A percentile compares a stretch with the other conserved stretches of the same genome.
Evolutionary conservation across 2,329 filamentous ascomycete species (phyloP).

Genomic region (Monosporascus sp.): DNA sequence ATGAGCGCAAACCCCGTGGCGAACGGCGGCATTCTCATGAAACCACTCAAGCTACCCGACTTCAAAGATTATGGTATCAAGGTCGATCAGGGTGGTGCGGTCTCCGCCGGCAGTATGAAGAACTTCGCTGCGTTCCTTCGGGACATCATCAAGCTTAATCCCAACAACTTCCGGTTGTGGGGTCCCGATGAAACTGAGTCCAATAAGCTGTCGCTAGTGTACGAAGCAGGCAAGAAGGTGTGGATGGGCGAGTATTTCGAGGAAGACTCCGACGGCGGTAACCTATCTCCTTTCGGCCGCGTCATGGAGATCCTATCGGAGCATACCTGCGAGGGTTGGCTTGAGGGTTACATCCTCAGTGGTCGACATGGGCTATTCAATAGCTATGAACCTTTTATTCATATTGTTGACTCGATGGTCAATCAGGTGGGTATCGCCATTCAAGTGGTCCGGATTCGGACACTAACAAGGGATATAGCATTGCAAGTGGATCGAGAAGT

Average conservation of each 20-base stretch:
- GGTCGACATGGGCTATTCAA: conserved; percentile 73
- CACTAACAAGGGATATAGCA: conserved; percentile 39
- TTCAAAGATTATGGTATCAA: conserved; percentile 63
- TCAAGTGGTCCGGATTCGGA: background rate
- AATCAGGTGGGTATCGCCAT: conserved; percentile 49
- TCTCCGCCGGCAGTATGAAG: conserved; percentile 57
- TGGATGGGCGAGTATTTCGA: conserved; percentile 77
- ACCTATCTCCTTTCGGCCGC: conserved; percentile 60
- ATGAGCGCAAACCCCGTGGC: conserved; percentile 75
- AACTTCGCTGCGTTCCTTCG: conserved; percentile 64
- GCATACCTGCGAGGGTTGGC: conserved; percentile 74
- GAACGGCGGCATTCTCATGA: conserved; percentile 63
- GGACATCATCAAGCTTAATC: conserved; percentile 61
- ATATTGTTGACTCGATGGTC: conserved; percentile 81
- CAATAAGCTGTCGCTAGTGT: conserved; percentile 69
- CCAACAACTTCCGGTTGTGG: conserved; percentile 66
- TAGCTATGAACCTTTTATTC: conserved; percentile 78
- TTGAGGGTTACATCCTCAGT: conserved; percentile 72
- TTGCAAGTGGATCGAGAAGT: conserved; percentile 82
- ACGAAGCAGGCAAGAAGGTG: conserved; percentile 70
- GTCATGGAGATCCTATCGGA: conserved; percentile 85
- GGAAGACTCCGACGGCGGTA: conserved; percentile 69
- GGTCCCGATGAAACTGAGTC: conserved; percentile 78
- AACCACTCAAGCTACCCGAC: conserved; percentile 63
- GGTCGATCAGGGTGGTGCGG: conserved; percentile 55